A percentile compares a stretch with the other conserved stretches of the same genome.
These are phyloP conservation scores for Eimeria necatrix DNA, from an alignment of 169 alveolate genomes.

Conservation along the genomic window DNA sequence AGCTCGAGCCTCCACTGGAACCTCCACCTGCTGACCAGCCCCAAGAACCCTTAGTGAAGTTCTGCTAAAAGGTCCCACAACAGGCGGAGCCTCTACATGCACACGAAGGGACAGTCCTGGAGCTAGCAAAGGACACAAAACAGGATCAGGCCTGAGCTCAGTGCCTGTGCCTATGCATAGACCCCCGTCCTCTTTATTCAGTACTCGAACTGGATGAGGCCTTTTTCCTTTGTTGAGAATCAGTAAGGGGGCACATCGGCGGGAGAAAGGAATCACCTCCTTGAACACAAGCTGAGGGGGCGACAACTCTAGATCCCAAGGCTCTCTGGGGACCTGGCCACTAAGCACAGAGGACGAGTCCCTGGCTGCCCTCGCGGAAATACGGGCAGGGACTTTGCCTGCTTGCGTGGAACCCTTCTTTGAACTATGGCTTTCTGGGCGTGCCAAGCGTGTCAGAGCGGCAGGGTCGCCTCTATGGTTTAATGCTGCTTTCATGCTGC, in stretches of 20 bases:
- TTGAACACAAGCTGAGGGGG: background rate
- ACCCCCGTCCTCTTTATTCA: background rate
- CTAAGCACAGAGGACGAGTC: background rate
- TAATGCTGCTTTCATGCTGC: background rate
- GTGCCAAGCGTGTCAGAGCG: background rate
- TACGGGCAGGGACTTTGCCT: background rate
- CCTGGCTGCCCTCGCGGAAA: background rate
- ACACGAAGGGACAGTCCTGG: constrained; percentile 47
- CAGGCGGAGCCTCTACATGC: constrained; percentile 44
- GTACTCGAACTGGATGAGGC: constrained; percentile 16
- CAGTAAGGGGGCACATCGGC: background rate
- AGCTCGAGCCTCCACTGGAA: constrained; percentile 38
- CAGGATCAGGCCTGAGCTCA: background rate
- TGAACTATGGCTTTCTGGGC: background rate
- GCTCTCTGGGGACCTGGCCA: background rate
- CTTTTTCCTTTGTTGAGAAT: constrained; percentile 34
- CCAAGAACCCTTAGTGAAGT: background rate
- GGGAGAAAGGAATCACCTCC: background rate
- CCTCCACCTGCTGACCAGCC: background rate
- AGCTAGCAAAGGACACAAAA: constrained; percentile 26
- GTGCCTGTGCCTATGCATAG: constrained; percentile 44
- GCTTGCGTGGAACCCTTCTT: background rate
- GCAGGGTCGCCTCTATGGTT: background rate
- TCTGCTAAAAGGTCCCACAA: background rate
- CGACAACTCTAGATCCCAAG: constrained; percentile 12